Conservation (phyloP, 164 flowering plant genomes). For the Cinnamomum chago region DNA sequence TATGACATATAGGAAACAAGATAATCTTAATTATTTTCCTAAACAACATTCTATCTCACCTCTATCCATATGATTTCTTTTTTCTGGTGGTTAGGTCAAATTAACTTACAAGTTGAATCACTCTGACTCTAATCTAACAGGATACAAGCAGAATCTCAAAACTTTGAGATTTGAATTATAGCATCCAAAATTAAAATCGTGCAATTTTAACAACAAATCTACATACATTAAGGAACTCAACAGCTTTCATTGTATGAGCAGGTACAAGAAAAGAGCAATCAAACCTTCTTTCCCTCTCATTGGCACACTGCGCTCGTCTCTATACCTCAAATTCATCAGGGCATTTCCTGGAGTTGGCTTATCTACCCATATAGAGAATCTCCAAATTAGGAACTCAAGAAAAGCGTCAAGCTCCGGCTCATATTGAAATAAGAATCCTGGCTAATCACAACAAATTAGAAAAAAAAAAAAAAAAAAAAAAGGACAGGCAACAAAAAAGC, state of each 20-base stretch:
- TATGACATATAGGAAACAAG: too few relatives aligned
- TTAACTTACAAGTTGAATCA: neutral
- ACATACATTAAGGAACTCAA: neutral
- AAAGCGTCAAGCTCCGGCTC: slow-evolving; percentile 98
- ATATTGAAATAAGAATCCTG: slow-evolving; percentile 98
- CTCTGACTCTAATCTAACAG: too few relatives aligned
- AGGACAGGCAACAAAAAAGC: neutral
- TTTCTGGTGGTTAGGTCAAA: neutral
- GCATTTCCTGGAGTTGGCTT: slow-evolving; percentile 97
- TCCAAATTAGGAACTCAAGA: slow-evolving; percentile 96
- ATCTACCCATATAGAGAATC: slow-evolving; percentile 98
- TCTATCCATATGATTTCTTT: neutral
- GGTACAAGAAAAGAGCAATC: slow-evolving; percentile 2
- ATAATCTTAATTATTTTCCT: neutral
- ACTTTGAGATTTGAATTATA: neutral
- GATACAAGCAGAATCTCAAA: too few relatives aligned
- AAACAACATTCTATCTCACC: neutral
- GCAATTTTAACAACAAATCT: neutral
- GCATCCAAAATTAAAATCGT: neutral
- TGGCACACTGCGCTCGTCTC: slow-evolving; percentile 74
- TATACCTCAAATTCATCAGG: slow-evolving; percentile 90
- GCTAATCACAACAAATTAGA: slow-evolving; percentile 67
- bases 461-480: neutral
- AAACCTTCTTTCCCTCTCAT: slow-evolving; percentile 65
- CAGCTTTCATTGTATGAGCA: neutral